Base-by-base conservation (phyloP, 2,329 filamentous ascomycete species). In the Neurospora crassa region DNA sequence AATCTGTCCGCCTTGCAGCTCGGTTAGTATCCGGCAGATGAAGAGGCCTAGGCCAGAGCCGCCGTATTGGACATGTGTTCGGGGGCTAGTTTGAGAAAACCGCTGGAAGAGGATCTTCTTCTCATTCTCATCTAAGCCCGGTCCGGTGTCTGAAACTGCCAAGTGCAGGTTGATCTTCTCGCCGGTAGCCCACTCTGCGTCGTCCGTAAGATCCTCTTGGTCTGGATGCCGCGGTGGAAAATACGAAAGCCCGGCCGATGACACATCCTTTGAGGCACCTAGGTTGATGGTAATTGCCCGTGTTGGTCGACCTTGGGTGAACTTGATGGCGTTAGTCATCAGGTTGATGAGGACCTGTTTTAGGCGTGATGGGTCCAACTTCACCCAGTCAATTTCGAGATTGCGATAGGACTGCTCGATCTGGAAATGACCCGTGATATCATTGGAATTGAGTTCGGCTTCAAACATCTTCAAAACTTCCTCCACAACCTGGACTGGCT, bases 281-380 rank as follows among this genome's bases (percentile, higher is more conserved):
- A 94, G 82, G 1, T 85, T 88, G 29, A 94, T 87, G 7, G 84
- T 84, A 73, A 94, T 93, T 3, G 80, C 80, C 18, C 87, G 83
- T 69, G 81, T 85, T 68, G 87, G 85, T 69, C 90, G 87, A 0
- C 87, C 87, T 74, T 89, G 87, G 0, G 87, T 88, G 72, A 90
- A 90, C 75, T 89, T 90, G 79, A 90, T 88, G 40, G 88, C 88
- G 74, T 90, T 90, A 43, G 87, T 89, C 78, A 92, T 89, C 16
- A 94, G 83, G 76, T 94, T 94, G 78, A 94, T 93, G 53, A 94
- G 80, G 2, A 94, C 88, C 78, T 94, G 92, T 63, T 91, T 84
- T 18, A 94, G 84, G 47, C 92, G 86, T 3, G 91, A 92, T 7
- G 92, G 92, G 77, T 95, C 92, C 53, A 94, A 83, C 74, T 87